Evolutionary conservation across 2,329 filamentous ascomycete species (phyloP), one percentile per base, ranked within the genome.

Genomic region (Karstenula rhodostoma): DNA sequence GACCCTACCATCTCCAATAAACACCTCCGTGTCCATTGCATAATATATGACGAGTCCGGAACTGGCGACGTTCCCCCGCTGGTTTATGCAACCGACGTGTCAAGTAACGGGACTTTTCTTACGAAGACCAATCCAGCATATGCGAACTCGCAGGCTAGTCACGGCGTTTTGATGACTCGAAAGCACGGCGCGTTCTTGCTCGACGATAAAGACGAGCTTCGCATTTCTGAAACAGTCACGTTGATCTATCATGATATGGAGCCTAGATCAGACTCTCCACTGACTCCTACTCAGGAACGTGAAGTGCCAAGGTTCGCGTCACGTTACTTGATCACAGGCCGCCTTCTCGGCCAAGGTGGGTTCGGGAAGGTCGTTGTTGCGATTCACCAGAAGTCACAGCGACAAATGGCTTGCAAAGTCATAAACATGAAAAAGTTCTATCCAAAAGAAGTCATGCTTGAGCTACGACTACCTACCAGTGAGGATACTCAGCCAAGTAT

Each of bases 371-470:
- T 90, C 3, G 82, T 85, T 57, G 78, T 89, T 10, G 86, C 84
- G 5, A 71, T 83, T 2, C 82, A 90, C 17, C 72, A 78, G 25
- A 73, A 73, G 7, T 85, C 84, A 0, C 80, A 82, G 40, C 82
- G 81, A 57, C 90, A 92, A 67, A 65, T 91, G 22, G 89, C 89
- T 12, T 93, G 90, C 79, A 92, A 93, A 68, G 76, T 91, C 9
- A 79, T 91, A 54, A 79, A 85, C 56, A 68, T 90, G 2, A 78
- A 66, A 46, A 64, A 59, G n/a, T 55, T 72, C 2, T 68, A 68
- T 51, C 54, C 61, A 27, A 60, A 58, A 15, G n/a, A 58, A 37
- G n/a, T 17, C 23, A 29, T 25, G 17, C 58, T 62, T 4, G 62
- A 58, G 32, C 57, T 66, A 10, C 60, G 56, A 17, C 40, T 33